Evolutionary conservation across 2,329 filamentous ascomycete species (phyloP), one percentile per base, ranked within the genome.

Genomic region (Neonectria ditissima): DNA sequence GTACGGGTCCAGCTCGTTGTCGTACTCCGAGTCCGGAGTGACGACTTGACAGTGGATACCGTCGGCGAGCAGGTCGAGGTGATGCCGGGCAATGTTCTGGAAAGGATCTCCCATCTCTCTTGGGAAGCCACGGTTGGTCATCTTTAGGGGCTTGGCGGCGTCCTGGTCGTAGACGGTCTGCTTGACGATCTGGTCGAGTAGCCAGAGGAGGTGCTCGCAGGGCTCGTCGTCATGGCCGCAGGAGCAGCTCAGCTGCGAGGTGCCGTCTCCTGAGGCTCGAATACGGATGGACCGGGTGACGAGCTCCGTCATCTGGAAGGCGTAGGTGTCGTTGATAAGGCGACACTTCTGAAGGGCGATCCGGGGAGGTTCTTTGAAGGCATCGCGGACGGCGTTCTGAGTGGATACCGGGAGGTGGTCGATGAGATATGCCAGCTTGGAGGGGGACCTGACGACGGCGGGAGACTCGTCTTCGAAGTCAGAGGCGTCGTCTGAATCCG

Each of bases 241-340:
- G 28, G 81, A 83, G 75, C 86, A 88, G 18, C 73, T 79, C 5
- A 86, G 80, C 1, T 70, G 71, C 2, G 82, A 76, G 51, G 78
- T 79, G 34, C 72, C 78, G 64, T 80, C 81, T 30, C 74, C 73
- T 0, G 78, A 72, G 2, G 79, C 76, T 2, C 82, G 81, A 30
- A 86, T 84, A 43, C 84, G 81, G 44, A 88, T 79, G 18, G 83
- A 84, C 11, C 83, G 81, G 14, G 84, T 84, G 26, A 84, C 83
- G 2, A 83, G 75, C 72, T 88, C 86, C 4, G 83, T 84, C 77
- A 88, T 81, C 69, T 87, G 81, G 63, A 88, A 88, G 51, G 85
- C 83, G 60, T 85, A 87, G 20, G 84, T 82, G 63, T 83, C 71
- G 24, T 81, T 79, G 45, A 82, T 79, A 43, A 81, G 78, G 22